A percentile compares a stretch with the other conserved stretches of the same genome.
Conservation (phyloP, 176 grass and related monocot genomes). For the Triticum aestivum region DNA sequence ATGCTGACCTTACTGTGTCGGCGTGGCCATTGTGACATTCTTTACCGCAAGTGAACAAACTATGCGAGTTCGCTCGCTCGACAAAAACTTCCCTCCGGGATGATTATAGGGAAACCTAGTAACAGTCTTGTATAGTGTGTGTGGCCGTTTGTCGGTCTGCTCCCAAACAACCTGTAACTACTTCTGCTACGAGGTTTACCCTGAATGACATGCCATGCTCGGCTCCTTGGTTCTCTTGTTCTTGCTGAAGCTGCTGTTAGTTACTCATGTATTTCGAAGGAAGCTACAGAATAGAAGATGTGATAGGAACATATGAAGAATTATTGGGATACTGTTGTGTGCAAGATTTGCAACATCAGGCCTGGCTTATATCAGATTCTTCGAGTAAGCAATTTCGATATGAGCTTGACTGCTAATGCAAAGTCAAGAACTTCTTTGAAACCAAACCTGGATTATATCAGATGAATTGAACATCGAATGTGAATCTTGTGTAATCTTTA, state of each 20-base stretch:
- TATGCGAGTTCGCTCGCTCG: neutral
- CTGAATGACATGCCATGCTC: neutral
- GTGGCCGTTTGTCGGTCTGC: neutral
- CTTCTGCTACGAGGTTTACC: neutral
- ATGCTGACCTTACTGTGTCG: neutral
- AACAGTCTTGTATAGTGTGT: neutral
- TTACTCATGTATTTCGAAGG: neutral
- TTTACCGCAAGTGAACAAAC: constrained; percentile 11
- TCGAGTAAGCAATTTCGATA: neutral
- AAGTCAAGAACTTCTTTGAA: neutral
- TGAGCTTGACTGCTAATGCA: neutral
- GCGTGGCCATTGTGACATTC: neutral
- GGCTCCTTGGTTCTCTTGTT: neutral
- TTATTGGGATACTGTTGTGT: neutral
- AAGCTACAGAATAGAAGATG: neutral
- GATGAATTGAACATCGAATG: neutral
- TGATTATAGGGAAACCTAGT: neutral
- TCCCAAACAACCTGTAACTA: neutral
- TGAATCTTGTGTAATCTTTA: neutral
- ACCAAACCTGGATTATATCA: neutral
- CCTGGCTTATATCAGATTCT: neutral
- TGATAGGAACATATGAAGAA: neutral
- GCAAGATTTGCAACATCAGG: neutral
- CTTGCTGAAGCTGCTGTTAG: neutral
- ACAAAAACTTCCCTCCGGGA: neutral